These are phyloP conservation scores for Panaeolus papilionaceus DNA, from an alignment of 768 basidiomycete species.

Conservation along the genomic window DNA sequence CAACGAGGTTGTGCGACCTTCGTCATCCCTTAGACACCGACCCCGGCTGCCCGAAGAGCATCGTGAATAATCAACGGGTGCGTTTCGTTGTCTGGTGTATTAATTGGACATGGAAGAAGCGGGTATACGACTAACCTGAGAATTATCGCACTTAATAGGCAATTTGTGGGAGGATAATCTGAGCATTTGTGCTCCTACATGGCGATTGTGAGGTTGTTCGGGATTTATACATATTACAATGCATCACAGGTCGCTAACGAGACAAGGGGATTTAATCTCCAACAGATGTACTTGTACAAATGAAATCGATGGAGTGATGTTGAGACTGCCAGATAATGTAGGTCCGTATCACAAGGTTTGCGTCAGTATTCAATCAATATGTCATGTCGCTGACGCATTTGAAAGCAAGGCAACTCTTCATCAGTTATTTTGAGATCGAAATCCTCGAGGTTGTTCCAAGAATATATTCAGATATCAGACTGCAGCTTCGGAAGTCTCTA, in stretches of 20 bases:
- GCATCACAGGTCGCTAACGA: not conserved
- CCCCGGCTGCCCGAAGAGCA: slow-evolving; percentile 3
- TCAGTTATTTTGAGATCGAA: not conserved
- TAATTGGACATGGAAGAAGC: not conserved
- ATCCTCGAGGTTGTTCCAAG: slow-evolving; percentile 5
- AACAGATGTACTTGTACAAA: not conserved
- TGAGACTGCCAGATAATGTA: slow-evolving; percentile 1
- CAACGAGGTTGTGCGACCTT: not conserved
- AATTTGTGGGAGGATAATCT: not conserved
- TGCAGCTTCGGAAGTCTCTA: not conserved
- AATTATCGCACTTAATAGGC: not conserved
- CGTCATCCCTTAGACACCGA: not conserved
- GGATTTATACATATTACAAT: slow-evolving; percentile 2
- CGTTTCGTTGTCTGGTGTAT: not conserved
- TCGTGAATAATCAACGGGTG: not conserved
- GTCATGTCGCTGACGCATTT: not conserved
- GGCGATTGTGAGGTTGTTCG: slow-evolving; percentile 12
- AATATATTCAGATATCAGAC: slow-evolving; percentile 10
- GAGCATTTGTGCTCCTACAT: not conserved
- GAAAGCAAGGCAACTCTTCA: not conserved
- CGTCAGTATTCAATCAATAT: slow-evolving; percentile 1
- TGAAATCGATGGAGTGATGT: slow-evolving; percentile 9
- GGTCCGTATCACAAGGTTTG: slow-evolving; percentile 3
- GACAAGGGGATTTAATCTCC: slow-evolving; percentile 1
- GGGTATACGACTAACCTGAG: not conserved